Percentiles rank a stretch among this genome's conserved stretches.
phyloP scores from a whole-genome alignment of 1,139 yeast genomes.

The Blastobotrys aristatus region DNA sequence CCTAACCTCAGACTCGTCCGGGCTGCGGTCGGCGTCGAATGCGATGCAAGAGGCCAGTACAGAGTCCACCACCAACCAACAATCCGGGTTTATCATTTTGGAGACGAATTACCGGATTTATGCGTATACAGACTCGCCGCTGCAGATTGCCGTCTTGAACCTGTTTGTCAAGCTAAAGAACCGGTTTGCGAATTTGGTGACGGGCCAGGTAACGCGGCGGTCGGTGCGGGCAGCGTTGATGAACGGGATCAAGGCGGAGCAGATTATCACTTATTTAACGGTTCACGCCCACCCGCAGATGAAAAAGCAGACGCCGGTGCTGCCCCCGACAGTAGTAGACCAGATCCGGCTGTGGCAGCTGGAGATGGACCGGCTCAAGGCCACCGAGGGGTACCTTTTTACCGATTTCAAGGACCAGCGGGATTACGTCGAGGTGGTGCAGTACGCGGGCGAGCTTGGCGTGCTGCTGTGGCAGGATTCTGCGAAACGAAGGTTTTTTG shows the following conservation, averaged over 20 bases:
- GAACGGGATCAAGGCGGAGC: constrained; percentile 94
- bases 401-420: constrained; percentile 74
- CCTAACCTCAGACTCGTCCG: constrained; percentile 67
- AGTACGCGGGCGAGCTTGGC: constrained; percentile 87
- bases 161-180: constrained; percentile 80
- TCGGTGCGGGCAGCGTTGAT: constrained; percentile 76
- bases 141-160: constrained; percentile 89
- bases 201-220: constrained; percentile 90
- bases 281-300: constrained; percentile 95
- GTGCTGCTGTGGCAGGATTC: constrained; percentile 82
- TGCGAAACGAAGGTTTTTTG: constrained; percentile 63
- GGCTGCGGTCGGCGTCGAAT: constrained; percentile 28
- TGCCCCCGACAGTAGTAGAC: constrained; percentile 95
- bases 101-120: constrained; percentile 93
- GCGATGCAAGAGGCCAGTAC: constrained; percentile 30
- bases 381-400: constrained; percentile 83
- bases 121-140: constrained; percentile 91
- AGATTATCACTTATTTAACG: constrained; percentile 80
- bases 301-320: constrained; percentile 45
- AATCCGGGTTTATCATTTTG: constrained; percentile 67
- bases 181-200: constrained; percentile 85
- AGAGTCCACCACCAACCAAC: constrained; percentile 1
- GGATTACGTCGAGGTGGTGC: constrained; percentile 68
- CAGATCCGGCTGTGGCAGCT: constrained; percentile 95
- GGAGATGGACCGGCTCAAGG: constrained; percentile 86